phyloP scores from a whole-genome alignment of 1,284 basidiomycete genomes.

The Irpex sp. region DNA sequence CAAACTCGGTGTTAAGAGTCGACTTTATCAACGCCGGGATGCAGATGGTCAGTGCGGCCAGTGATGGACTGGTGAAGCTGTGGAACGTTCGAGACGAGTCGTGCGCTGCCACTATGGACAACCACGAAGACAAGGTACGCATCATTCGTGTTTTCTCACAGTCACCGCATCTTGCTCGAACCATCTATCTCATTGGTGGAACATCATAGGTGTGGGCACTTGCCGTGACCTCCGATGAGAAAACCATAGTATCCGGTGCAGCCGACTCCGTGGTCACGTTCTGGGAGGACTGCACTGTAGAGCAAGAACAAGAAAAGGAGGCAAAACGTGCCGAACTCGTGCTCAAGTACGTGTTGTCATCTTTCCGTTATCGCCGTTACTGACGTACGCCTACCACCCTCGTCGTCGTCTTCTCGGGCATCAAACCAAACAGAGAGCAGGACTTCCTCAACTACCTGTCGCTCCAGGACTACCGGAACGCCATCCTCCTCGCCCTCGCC shows the following conservation, averaged over 20 bases:
- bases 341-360: slow-evolving; percentile 58
- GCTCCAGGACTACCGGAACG: slow-evolving; percentile 87
- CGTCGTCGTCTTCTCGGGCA: not conserved
- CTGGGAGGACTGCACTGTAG: slow-evolving; percentile 91
- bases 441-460: slow-evolving; percentile 90
- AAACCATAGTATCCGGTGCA: slow-evolving; percentile 84
- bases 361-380: not conserved
- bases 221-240: slow-evolving; percentile 74
- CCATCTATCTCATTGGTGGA: slow-evolving; percentile 1
- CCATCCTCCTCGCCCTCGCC: slow-evolving; percentile 86
- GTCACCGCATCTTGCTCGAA: slow-evolving; percentile 5
- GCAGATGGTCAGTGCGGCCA: slow-evolving; percentile 87
- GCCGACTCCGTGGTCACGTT: slow-evolving; percentile 93
- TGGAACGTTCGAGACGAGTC: slow-evolving; percentile 93
- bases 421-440: slow-evolving; percentile 69
- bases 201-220: slow-evolving; percentile 84
- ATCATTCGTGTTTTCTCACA: slow-evolving; percentile 18
- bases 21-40: slow-evolving; percentile 84
- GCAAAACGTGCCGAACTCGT: slow-evolving; percentile 67
- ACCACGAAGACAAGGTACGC: slow-evolving; percentile 89
- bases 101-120: slow-evolving; percentile 87
- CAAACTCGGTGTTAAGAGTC: slow-evolving; percentile 93
- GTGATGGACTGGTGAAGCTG: slow-evolving; percentile 93
- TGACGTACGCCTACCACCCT: not conserved
- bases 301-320: slow-evolving; percentile 73